Percentiles rank a stretch among this genome's conserved stretches.
Evolutionary conservation across 768 basidiomycete species (phyloP).

Genomic region (Pisolithus orientalis): DNA sequence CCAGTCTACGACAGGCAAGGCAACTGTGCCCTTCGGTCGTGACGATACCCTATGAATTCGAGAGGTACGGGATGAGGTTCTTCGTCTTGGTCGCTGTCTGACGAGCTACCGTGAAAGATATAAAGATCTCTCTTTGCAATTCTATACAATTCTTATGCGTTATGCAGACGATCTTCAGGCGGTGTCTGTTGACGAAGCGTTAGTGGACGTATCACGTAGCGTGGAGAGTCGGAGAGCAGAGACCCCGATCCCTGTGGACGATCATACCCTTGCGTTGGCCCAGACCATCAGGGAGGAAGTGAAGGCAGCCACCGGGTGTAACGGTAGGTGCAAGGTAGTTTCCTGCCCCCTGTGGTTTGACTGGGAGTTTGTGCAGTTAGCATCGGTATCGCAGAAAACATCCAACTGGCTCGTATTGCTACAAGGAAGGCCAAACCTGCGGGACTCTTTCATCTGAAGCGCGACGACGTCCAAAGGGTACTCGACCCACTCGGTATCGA

Average conservation of each 20-base stretch:
- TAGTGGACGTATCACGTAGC: conserved; percentile 76
- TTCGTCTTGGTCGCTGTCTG: background rate
- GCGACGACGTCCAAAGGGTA: conserved; percentile 44
- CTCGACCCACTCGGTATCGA: conserved; percentile 68
- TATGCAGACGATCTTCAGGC: conserved; percentile 91
- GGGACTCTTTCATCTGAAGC: conserved; percentile 69
- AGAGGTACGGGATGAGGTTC: conserved; percentile 42
- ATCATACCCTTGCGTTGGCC: conserved; percentile 73
- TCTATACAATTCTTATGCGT: conserved; percentile 89
- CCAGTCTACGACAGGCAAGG: conserved; percentile 72
- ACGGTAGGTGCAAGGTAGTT: conserved; percentile 41
- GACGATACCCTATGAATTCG: conserved; percentile 93
- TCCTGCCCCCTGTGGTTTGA: background rate
- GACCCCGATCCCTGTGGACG: conserved; percentile 26
- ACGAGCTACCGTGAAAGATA: conserved; percentile 46
- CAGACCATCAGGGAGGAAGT: conserved; percentile 77
- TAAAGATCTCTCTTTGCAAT: conserved; percentile 75
- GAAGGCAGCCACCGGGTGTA: conserved; percentile 73
- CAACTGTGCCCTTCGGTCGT: conserved; percentile 65
- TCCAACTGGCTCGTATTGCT: conserved; percentile 88
- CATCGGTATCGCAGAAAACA: conserved; percentile 88
- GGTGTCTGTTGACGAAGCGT: conserved; percentile 93
- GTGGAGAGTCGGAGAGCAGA: conserved; percentile 34
- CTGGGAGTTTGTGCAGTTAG: conserved; percentile 50
- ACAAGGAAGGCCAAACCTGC: conserved; percentile 90